phyloP scores from a whole-genome alignment of 2,329 filamentous ascomycete genomes.

The Decorospora gaudefroyi region DNA sequence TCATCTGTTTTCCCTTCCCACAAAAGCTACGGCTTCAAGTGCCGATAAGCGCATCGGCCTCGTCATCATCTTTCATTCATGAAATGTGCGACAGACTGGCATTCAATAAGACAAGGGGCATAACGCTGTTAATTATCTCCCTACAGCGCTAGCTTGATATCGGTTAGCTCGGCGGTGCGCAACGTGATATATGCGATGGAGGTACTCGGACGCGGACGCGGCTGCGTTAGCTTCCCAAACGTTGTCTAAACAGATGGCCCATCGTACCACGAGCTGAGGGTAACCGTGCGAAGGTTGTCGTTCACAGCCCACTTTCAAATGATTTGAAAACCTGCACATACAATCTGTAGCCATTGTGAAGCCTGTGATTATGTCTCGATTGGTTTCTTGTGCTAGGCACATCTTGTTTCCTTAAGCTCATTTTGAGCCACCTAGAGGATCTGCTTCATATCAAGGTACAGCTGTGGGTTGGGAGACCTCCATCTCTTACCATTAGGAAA shows the following conservation, averaged over 20 bases:
- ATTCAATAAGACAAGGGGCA: too few species aligned
- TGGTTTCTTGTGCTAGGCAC: conserved; percentile 1
- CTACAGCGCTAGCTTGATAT: not conserved
- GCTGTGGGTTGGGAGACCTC: conserved; percentile 5
- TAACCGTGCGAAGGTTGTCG: not conserved
- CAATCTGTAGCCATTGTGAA: not conserved
- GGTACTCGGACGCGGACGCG: too few species aligned
- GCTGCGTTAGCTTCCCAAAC: too few species aligned
- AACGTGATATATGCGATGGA: too few species aligned
- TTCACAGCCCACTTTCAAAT: not conserved
- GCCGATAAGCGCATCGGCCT: too few species aligned
- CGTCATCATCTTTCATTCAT: not conserved
- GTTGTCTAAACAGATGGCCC: not conserved
- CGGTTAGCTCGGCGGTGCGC: not conserved
- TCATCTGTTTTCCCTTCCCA: too few species aligned
- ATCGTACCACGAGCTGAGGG: not conserved
- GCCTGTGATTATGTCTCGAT: not conserved
- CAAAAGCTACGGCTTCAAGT: not conserved
- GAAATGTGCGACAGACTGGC: not conserved
- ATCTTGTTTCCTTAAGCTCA: conserved; percentile 2
- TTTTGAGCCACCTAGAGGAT: conserved; percentile 10
- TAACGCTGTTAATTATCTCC: too few species aligned
- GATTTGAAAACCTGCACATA: not conserved
- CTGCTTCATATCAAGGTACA: conserved; percentile 14
- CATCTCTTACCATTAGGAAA: conserved; percentile 39